Conservation (phyloP, 352 stramenopile genomes). For the Globisporangium splendens region DNA sequence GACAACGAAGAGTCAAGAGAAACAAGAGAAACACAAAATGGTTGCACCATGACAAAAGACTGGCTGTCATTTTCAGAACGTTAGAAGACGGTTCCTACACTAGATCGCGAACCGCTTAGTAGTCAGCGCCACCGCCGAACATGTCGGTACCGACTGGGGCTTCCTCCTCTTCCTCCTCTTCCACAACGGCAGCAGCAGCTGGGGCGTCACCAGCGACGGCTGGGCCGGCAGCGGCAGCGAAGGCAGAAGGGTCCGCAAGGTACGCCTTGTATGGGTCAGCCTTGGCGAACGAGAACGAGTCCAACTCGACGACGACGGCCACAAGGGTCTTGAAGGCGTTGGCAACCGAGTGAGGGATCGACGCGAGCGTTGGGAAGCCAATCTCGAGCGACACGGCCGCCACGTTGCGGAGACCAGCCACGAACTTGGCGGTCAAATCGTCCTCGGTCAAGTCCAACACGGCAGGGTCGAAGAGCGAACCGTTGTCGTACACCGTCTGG, state of each 20-base stretch:
- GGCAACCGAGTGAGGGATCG: constrained; percentile 97
- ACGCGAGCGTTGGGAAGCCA: constrained; percentile 96
- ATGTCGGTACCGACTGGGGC: constrained; percentile 86
- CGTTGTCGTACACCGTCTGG: constrained; percentile 97
- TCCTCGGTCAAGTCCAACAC: constrained; percentile 98
- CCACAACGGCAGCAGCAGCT: constrained; percentile 51
- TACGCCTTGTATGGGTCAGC: constrained; percentile 96
- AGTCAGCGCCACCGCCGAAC: constrained; percentile 71
- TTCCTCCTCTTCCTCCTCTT: constrained; percentile 74
- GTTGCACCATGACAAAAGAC: constrained; percentile 11
- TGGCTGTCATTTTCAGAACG: constrained; percentile 15
- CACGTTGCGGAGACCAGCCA: constrained; percentile 91
- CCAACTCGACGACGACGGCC: constrained; percentile 93
- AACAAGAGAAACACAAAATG: background rate
- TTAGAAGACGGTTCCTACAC: constrained; percentile 6
- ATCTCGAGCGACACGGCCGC: constrained; percentile 95
- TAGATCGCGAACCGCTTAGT: constrained; percentile 40
- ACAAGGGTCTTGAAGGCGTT: constrained; percentile 99
- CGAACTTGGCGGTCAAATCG: constrained; percentile 96
- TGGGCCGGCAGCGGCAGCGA: constrained; percentile 83
- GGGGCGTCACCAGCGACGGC: constrained; percentile 75
- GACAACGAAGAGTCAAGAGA: background rate
- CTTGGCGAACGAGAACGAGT: constrained; percentile 97
- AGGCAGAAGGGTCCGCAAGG: constrained; percentile 93
- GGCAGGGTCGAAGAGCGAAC: constrained; percentile 97